phyloP scores from a whole-genome alignment of 2,329 filamentous ascomycete genomes.

The Colletotrichum magnum region DNA sequence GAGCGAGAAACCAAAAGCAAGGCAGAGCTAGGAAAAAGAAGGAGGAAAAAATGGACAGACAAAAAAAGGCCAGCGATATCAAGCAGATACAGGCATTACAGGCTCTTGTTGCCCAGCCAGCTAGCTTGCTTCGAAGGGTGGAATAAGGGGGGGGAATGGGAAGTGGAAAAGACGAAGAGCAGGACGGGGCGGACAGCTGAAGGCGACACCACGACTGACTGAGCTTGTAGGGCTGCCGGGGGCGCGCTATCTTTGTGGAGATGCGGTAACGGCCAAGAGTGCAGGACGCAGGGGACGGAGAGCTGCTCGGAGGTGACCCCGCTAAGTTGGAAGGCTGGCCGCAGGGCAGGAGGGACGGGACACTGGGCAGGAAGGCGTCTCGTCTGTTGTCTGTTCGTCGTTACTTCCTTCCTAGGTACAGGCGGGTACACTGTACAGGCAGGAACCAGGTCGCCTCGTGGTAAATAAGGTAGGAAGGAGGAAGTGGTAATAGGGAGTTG shows the following conservation, averaged over 20 bases:
- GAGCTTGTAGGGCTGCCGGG: constrained; percentile 34
- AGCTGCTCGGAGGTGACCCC: constrained; percentile 14
- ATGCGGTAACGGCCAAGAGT: constrained; percentile 18
- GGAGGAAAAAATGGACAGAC: neutral
- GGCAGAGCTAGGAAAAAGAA: too few species aligned
- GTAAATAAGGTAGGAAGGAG: neutral
- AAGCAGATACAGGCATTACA: constrained; percentile 20
- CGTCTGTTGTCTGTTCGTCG: neutral
- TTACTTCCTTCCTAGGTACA: neutral
- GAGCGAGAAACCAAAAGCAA: neutral
- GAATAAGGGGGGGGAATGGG: constrained; percentile 14
- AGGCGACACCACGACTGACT: neutral
- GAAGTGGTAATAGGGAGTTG: neutral
- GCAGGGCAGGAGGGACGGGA: too few species aligned
- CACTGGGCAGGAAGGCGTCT: neutral
- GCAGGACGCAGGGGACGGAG: constrained; percentile 14
- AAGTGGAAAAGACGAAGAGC: constrained; percentile 13
- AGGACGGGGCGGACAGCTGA: constrained; percentile 32
- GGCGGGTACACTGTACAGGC: neutral
- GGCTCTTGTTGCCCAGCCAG: constrained; percentile 24
- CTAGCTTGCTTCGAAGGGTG: neutral
- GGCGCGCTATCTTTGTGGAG: constrained; percentile 23
- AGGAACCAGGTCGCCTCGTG: neutral
- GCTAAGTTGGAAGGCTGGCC: neutral
- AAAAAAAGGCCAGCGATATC: neutral